A percentile compares a stretch with the other conserved stretches of the same genome.
phyloP scores from a whole-genome alignment of 1,139 yeast genomes.

The Debaryomyces robertsiae region DNA sequence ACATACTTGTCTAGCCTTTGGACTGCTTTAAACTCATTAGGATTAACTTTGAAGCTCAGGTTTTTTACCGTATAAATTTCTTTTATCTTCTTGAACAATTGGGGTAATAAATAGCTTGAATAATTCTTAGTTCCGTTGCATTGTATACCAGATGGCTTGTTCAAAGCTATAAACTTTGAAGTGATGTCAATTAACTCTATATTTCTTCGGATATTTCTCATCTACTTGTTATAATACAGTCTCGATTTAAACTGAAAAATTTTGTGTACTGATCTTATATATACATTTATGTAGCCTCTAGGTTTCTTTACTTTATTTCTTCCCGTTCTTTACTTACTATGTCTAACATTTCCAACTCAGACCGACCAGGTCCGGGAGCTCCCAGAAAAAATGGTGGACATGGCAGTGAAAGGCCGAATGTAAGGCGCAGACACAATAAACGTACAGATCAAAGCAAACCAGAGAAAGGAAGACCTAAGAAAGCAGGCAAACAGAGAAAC shows the following conservation, averaged over 20 bases:
- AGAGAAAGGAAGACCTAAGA: constrained; percentile 9
- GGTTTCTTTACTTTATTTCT: background rate
- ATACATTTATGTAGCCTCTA: background rate
- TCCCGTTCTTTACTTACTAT: background rate
- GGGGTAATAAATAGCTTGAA: constrained; percentile 18
- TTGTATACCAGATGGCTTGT: constrained; percentile 27
- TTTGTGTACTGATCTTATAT: too few species aligned
- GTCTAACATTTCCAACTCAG: background rate
- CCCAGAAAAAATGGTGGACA: too few species aligned
- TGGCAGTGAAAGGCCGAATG: background rate
- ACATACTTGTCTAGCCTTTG: constrained; percentile 29
- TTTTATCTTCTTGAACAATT: constrained; percentile 17
- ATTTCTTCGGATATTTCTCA: background rate
- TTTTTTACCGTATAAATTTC: constrained; percentile 7
- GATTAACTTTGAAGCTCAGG: constrained; percentile 15
- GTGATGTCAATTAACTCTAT: constrained; percentile 20
- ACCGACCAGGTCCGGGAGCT: too few species aligned
- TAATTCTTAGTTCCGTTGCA: constrained; percentile 18
- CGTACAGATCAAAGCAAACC: background rate
- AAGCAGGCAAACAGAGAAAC: background rate
- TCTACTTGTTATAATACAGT: background rate
- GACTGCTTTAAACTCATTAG: constrained; percentile 20
- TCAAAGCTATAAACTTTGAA: constrained; percentile 22
- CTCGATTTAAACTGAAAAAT: too few species aligned
- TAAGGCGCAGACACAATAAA: constrained; percentile 1